Base-by-base conservation (phyloP, 2,329 filamentous ascomycete genomes). In the Phyllosticta citribraziliensis region DNA sequence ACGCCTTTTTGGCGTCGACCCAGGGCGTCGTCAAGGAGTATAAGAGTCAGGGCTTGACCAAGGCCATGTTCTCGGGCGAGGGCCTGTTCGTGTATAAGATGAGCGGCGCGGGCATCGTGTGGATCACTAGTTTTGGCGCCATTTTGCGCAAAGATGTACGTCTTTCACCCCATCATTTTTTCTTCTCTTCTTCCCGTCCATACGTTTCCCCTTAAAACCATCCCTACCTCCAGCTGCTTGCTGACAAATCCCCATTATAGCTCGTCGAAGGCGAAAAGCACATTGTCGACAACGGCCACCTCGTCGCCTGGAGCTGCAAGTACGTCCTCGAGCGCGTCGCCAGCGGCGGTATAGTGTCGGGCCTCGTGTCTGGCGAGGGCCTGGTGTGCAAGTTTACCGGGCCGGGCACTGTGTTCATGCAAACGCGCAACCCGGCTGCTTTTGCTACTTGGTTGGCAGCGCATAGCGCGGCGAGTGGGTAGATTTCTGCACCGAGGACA, bases 301-400 rank as follows among this genome's bases (percentile, higher is more conserved):
- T 97, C 0, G 91, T 97, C 0, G 93, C 94, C 0, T 99, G 94
- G 94, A 97, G 97, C 72, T 92, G 89, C 70, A 91, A 96, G 70
- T 99, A 97, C 69, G 82, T 89, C 4, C 85, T 99, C 64, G 91
- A 97, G 76, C 86, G 94, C 17, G 88, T 95, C 3, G 87, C 93
- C 0, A 94, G 89, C 2, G 94, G 94, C 2, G 94, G 94, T 47
- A 86, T 99, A 65, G 88, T 99, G n/a, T 93, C 89, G n/a, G 86
- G 87, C 10, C 74, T 96, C 22, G 85, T 86, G 27, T 87, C 90
- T 0, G 88, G 83, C 0, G 94, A 99, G 75, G 94, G 94, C 0
- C 78, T 97, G 40, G 92, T 96, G 3, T 99, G 94, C 79, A 96
- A 91, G 71, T 97, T 97, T 66, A 91, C 87, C 0, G 78, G 89